phyloP scores from a whole-genome alignment of 805 yeast genomes.

The Candida insectalens region DNA sequence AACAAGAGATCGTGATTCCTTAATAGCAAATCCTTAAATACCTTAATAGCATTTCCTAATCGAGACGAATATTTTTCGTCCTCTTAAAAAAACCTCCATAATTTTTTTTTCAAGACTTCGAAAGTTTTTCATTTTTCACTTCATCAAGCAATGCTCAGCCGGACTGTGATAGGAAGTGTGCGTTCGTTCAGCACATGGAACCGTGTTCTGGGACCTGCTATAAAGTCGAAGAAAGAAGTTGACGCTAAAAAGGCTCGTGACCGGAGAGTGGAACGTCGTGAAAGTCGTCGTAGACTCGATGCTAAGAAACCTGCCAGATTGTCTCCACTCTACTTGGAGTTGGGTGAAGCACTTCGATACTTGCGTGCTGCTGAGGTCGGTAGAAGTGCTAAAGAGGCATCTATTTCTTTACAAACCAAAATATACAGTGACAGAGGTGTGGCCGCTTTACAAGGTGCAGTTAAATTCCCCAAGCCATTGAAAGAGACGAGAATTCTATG shows the following conservation, averaged over 20 bases:
- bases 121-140: neutral
- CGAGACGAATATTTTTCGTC: too few relatives aligned
- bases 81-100: too few relatives aligned
- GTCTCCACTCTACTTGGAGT: conserved; percentile 60
- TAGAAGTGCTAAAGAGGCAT: conserved; percentile 58
- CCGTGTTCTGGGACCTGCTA: conserved; percentile 8
- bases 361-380: conserved; percentile 90
- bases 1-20: too few relatives aligned
- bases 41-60: too few relatives aligned
- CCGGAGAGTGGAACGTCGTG: conserved; percentile 17
- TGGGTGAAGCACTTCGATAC: conserved; percentile 65
- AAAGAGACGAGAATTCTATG: conserved; percentile 58
- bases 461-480: conserved; percentile 64
- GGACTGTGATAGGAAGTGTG: neutral
- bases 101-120: too few relatives aligned
- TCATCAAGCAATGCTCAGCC: conserved; percentile 1
- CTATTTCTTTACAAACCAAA: conserved; percentile 55
- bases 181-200: neutral
- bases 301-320: conserved; percentile 34
- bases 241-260: conserved; percentile 18
- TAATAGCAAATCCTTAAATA: too few relatives aligned
- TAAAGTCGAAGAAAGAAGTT: conserved; percentile 18
- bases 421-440: conserved; percentile 71
- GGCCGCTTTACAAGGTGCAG: conserved; percentile 61
- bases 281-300: conserved; percentile 17